Base-by-base conservation (phyloP, 1,284 basidiomycete genomes). In the Ceratobasidium sp. region DNA sequence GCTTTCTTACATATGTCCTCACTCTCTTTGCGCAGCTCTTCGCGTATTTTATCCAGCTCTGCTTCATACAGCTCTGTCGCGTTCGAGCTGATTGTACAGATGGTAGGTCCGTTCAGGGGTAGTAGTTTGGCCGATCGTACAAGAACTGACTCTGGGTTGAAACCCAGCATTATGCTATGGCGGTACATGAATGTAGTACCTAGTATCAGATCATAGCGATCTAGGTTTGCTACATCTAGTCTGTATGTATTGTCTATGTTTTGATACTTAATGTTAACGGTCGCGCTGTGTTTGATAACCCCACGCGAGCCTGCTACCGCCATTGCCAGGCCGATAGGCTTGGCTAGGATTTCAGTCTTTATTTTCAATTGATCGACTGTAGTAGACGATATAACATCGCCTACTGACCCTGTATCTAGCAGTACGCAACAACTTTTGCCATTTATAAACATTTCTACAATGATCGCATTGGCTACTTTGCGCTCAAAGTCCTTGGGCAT, bases 381-480 rank as follows among this genome's bases (percentile, higher is more conserved):
- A n/a, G n/a, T n/a, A n/a, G 82, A 79, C 0, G 84, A 85, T 28
- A 86, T 82, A 67, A 86, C 85, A 79, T 86, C 85, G 0, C 81
- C 83, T 0, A 84, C 69, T 0, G 83, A 86, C 0, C 85, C 85
- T 0, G 82, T 80, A 68, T 86, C 84, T 0, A 86, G 52, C 46
- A 86, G 57, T 0, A 84, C 84, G 0, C 79, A 57, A 7, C 76
- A 81, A 0, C 81, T 81, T 1, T 83, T 46, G 0, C 82, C 83
- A 68, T 85, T 84, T 3, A 85, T 76, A 4, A 80, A 26, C 0
- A 84, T 80, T 0, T 81, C 79, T 0, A 85, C 80, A 0, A 86
- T 82, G 0, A 87, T 75, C 0, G 84, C 84, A 28, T 82, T 82
- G 0, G 84, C 85, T 0, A 87, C 81, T 0, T 74, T 44, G 0